Evolutionary conservation across 352 stramenopile species (phyloP).

Genomic region (Globisporangium splendens): DNA sequence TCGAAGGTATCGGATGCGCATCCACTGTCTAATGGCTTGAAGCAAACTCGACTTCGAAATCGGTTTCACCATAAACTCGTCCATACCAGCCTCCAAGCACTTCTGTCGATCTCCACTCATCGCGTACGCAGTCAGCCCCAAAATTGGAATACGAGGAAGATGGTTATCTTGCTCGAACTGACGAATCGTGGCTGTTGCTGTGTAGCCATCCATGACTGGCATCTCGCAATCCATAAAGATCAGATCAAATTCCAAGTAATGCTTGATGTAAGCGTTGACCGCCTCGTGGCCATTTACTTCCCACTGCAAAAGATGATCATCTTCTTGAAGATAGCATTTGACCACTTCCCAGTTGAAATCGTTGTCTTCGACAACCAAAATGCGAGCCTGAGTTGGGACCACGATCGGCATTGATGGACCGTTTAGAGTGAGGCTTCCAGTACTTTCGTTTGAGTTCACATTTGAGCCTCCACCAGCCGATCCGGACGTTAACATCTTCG

Average conservation of each 20-base stretch:
- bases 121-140: constrained; percentile 64
- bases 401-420: constrained; percentile 20
- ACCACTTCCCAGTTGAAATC: constrained; percentile 82
- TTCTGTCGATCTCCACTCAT: constrained; percentile 80
- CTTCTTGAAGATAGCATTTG: constrained; percentile 72
- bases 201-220: constrained; percentile 79
- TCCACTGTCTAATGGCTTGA: constrained; percentile 66
- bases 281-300: constrained; percentile 68
- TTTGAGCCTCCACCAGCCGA: constrained; percentile 19
- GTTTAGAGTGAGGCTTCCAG: constrained; percentile 22
- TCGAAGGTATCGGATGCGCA: constrained; percentile 50
- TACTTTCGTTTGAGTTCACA: constrained; percentile 46
- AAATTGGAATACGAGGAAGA: constrained; percentile 57
- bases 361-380: constrained; percentile 75
- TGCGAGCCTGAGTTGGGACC: constrained; percentile 50
- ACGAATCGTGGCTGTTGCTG: constrained; percentile 56
- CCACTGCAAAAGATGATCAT: constrained; percentile 65
- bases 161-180: constrained; percentile 63
- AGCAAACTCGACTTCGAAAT: constrained; percentile 65
- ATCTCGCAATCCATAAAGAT: constrained; percentile 85
- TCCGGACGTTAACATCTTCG: neutral
- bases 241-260: constrained; percentile 51
- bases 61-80: constrained; percentile 79
- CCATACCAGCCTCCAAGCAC: constrained; percentile 61
- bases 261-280: constrained; percentile 51